Evolutionary conservation across 306 rosid species (phyloP), one percentile per base, ranked within the genome.

Genomic region (Clitoria ternatea): DNA sequence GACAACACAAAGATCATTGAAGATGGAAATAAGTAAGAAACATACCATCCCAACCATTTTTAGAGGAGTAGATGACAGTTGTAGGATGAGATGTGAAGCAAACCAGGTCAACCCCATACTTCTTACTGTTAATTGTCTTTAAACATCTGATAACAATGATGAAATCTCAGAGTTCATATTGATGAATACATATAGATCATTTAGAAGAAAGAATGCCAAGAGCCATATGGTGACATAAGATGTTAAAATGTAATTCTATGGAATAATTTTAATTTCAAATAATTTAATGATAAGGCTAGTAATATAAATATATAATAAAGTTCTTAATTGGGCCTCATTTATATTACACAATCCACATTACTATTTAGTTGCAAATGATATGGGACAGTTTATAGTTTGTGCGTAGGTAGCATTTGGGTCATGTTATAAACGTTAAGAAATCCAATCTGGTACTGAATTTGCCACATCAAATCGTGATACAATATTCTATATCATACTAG

Each of bases 41-140:
- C 89, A 30, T 83, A 89, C 98, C 98, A 74, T 94, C 98, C 98
- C 98, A 91, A 36, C 98, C 98, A 80, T 94, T 94, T 89, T 89
- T 89, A 1, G 98, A 94, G 44, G 98, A 94, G 83, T 94, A 94
- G 47, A 94, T 94, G 62, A 94, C 98, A 9, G 97, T 94, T 59
- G 96, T 89, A 29, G 98, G 97, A 80, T 94, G 97, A 72, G 96
- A 85, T 66, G 98, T 90, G 61, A 89, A 94, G 89, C 92, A 87
- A 84, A 94, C 97, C 74, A 94, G 82, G 71, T 90, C 98, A 78
- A 94, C 96, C 61, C 98, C 98, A 68, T 94, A 94, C 70, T 94
- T 94, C 80, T 94, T 94, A 85, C 97, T 94, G 80, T 94, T 94
- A 70, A 94, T 94, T 71, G 97, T 90, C 96, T 94, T 94, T 90